Percentiles rank a stretch among this genome's conserved stretches.
These are phyloP conservation scores for Babesia gibsoni DNA, from an alignment of 169 alveolate genomes.

Conservation along the genomic window DNA sequence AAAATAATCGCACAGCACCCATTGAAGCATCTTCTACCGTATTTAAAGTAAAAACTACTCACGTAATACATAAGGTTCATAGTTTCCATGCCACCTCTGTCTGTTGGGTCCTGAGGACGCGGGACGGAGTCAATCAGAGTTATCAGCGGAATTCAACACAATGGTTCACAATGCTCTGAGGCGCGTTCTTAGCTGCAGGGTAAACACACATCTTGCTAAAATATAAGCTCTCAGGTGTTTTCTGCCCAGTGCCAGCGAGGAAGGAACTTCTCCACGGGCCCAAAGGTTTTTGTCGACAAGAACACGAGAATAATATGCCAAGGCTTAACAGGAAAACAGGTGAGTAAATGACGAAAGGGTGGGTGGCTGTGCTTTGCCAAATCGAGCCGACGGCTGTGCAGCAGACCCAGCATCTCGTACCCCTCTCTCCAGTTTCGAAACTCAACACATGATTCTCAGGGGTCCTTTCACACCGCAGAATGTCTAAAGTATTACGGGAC, in stretches of 20 bases:
- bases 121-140: no score
- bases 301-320: conserved; percentile 89
- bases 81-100: no score
- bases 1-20: conserved; percentile 11
- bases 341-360: conserved; percentile 48
- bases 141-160: no score
- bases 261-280: conserved; percentile 46
- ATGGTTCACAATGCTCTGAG: background rate
- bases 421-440: background rate
- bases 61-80: no score
- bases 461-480: conserved; percentile 88
- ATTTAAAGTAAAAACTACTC: no score
- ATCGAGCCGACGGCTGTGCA: conserved; percentile 28
- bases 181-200: background rate
- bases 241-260: background rate
- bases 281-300: conserved; percentile 86
- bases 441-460: conserved; percentile 67
- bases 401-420: conserved; percentile 9
- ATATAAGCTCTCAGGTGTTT: background rate
- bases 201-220: background rate
- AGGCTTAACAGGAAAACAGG: conserved; percentile 92
- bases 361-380: conserved; percentile 11
- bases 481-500: conserved; percentile 86
- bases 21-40: no score
- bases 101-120: no score